These are phyloP conservation scores for Zygotorulaspora danielsina DNA, from an alignment of 805 yeast species.

Conservation along the genomic window DNA sequence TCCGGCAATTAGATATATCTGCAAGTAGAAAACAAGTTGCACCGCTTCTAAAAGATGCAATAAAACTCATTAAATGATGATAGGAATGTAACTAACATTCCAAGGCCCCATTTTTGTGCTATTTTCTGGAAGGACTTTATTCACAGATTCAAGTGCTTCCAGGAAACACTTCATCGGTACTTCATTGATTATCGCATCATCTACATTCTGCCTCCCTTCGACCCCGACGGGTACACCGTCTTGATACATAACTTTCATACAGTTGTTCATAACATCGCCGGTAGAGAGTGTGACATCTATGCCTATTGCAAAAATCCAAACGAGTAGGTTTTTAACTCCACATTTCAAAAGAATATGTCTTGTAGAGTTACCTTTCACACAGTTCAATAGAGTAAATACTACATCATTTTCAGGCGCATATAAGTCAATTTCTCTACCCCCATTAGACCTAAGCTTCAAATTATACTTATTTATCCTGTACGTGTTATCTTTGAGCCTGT, in stretches of 20 bases:
- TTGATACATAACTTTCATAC: slow-evolving; percentile 28
- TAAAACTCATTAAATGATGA: slow-evolving; percentile 9
- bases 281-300: slow-evolving; percentile 17
- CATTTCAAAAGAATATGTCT: slow-evolving; percentile 22
- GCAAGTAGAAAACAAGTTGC: slow-evolving; percentile 88
- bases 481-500: slow-evolving; percentile 16
- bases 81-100: slow-evolving; percentile 23
- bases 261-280: slow-evolving; percentile 9
- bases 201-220: slow-evolving; percentile 17
- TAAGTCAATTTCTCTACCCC: background rate
- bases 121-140: slow-evolving; percentile 17
- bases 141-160: slow-evolving; percentile 8
- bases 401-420: slow-evolving; percentile 25
- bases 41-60: slow-evolving; percentile 43
- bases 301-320: slow-evolving; percentile 33
- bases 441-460: slow-evolving; percentile 11
- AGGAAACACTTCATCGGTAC: slow-evolving; percentile 19
- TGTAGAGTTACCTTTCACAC: slow-evolving; percentile 23
- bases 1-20: slow-evolving; percentile 48
- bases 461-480: slow-evolving; percentile 30
- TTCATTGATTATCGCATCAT: slow-evolving; percentile 15
- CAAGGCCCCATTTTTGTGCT: slow-evolving; percentile 17
- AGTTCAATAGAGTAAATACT: slow-evolving; percentile 21
- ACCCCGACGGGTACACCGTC: slow-evolving; percentile 5
- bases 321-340: slow-evolving; percentile 6